Conservation (phyloP, 2,329 filamentous ascomycete species). For the Colletotrichum gloeosporioides region DNA sequence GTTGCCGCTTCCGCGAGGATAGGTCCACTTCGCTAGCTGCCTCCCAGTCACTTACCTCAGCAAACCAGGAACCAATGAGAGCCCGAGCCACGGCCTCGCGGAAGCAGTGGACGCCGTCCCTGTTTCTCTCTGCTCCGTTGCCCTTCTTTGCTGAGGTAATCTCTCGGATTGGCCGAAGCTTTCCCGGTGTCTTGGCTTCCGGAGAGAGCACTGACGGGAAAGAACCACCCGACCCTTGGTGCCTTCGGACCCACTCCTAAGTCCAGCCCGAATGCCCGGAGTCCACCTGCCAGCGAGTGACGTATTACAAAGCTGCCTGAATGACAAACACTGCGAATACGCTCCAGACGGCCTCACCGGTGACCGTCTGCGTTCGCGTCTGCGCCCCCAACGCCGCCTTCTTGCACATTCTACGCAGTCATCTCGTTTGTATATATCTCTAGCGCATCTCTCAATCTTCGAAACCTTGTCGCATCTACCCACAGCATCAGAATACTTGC, state of each 20-base stretch:
- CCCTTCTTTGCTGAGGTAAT: constrained; percentile 4
- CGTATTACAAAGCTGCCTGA: constrained; percentile 48
- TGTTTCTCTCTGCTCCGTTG: background rate
- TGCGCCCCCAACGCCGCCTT: background rate
- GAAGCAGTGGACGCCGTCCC: background rate
- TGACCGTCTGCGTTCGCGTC: constrained; percentile 11
- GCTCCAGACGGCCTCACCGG: constrained; percentile 25
- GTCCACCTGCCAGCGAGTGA: constrained; percentile 22
- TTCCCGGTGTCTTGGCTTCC: background rate
- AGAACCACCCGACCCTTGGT: background rate
- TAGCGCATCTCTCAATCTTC: background rate
- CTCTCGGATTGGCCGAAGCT: background rate
- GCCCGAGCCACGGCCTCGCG: background rate
- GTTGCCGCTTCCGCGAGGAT: background rate
- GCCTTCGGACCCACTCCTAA: background rate
- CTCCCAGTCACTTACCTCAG: background rate
- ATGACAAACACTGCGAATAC: constrained; percentile 27
- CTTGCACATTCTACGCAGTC: constrained; percentile 1
- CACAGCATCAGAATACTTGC: constrained; percentile 26
- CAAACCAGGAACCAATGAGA: background rate
- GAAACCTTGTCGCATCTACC: background rate
- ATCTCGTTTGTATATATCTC: background rate
- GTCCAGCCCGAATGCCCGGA: background rate
- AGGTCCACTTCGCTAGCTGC: background rate
- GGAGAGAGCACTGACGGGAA: background rate